These are phyloP conservation scores for Aspergillus asperescens DNA, from an alignment of 495 filamentous ascomycete genomes.

Conservation along the genomic window DNA sequence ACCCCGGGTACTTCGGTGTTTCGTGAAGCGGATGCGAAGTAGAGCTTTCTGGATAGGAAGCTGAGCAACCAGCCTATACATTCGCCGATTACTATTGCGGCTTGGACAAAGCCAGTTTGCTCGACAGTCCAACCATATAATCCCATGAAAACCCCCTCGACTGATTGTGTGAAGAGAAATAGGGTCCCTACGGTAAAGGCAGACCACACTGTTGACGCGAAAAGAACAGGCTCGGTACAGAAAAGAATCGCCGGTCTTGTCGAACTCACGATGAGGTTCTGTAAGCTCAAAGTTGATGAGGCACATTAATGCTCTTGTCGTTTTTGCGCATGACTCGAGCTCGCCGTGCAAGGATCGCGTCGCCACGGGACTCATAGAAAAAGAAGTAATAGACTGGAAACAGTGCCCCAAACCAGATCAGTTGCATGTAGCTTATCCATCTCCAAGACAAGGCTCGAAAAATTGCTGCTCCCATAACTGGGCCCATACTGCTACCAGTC, in stretches of 20 bases:
- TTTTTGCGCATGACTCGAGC: slow-evolving; percentile 28
- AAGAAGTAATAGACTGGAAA: slow-evolving; percentile 37
- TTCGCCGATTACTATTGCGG: slow-evolving; percentile 36
- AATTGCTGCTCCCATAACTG: slow-evolving; percentile 42
- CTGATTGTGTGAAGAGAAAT: slow-evolving; percentile 46
- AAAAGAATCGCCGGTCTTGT: slow-evolving; percentile 42
- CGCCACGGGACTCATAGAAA: slow-evolving; percentile 40
- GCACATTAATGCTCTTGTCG: slow-evolving; percentile 20
- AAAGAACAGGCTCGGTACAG: slow-evolving; percentile 50
- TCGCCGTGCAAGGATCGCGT: slow-evolving; percentile 34
- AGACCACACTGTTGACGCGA: slow-evolving; percentile 45
- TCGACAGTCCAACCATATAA: slow-evolving; percentile 31
- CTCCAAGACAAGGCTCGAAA: slow-evolving; percentile 39
- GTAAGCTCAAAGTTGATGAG: slow-evolving; percentile 8
- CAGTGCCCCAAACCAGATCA: slow-evolving; percentile 41
- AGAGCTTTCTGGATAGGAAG: slow-evolving; percentile 25
- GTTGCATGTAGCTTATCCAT: slow-evolving; percentile 47
- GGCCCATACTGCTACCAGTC: slow-evolving; percentile 42
- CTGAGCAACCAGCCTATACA: slow-evolving; percentile 24
- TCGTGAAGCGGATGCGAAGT: slow-evolving; percentile 27
- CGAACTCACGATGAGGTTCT: slow-evolving; percentile 19
- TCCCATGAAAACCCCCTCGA: slow-evolving; percentile 35
- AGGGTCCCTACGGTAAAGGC: slow-evolving; percentile 49
- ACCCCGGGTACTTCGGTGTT: slow-evolving; percentile 29
- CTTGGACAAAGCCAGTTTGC: slow-evolving; percentile 35